Percentiles rank a stretch among this genome's conserved stretches.
These are phyloP conservation scores for Phytophthora fragariaefolia DNA, from an alignment of 352 stramenopile species.

Conservation along the genomic window DNA sequence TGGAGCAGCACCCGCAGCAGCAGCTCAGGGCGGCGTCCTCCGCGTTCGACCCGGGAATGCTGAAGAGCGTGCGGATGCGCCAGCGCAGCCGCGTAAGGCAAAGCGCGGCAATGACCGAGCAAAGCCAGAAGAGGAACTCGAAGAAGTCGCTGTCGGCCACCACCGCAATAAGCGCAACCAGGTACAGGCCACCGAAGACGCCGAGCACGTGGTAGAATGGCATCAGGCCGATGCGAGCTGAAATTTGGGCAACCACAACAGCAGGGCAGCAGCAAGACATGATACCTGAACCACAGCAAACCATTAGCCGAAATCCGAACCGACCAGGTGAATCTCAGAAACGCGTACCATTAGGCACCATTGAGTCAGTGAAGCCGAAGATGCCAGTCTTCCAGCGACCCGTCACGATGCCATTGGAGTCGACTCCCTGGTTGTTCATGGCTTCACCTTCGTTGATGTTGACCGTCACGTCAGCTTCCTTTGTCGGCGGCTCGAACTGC, in stretches of 20 bases:
- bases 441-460: conserved; percentile 41
- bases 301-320: not conserved
- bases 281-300: conserved; percentile 38
- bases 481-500: conserved; percentile 66
- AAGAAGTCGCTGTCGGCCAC: conserved; percentile 48
- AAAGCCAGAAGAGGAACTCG: conserved; percentile 54
- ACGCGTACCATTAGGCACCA: conserved; percentile 74
- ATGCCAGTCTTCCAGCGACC: conserved; percentile 79
- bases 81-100: conserved; percentile 62
- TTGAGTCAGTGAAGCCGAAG: conserved; percentile 69
- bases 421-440: conserved; percentile 50
- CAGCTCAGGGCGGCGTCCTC: conserved; percentile 56
- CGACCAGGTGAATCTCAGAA: too few relatives aligned
- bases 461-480: conserved; percentile 54
- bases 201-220: conserved; percentile 63
- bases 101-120: conserved; percentile 41
- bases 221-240: conserved; percentile 64
- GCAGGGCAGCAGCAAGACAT: conserved; percentile 76
- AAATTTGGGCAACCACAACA: conserved; percentile 67
- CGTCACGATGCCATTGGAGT: conserved; percentile 77
- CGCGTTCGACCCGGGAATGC: conserved; percentile 61
- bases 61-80: conserved; percentile 66
- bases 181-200: conserved; percentile 57
- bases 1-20: conserved; percentile 78
- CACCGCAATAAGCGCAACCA: conserved; percentile 50